These are phyloP conservation scores for Coprinopsis cinerea DNA, from an alignment of 768 basidiomycete genomes.

Conservation along the genomic window DNA sequence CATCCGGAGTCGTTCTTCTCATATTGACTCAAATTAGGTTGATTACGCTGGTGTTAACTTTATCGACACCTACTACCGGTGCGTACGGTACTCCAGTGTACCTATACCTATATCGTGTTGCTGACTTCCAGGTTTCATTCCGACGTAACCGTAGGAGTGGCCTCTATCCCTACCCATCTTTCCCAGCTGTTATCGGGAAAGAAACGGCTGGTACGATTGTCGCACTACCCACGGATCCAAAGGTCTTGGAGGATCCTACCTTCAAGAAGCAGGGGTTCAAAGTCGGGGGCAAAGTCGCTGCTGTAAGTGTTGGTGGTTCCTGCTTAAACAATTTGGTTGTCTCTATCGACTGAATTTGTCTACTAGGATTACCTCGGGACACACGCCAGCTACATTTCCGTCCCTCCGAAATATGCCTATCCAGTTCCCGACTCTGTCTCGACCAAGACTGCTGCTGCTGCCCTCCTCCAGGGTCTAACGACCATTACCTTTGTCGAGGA, in stretches of 20 bases:
- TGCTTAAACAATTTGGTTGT: background rate
- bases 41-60: conserved; percentile 84
- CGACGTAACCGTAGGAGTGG: conserved; percentile 44
- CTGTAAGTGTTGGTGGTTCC: conserved; percentile 36
- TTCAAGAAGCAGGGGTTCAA: conserved; percentile 61
- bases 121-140: background rate
- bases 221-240: conserved; percentile 61
- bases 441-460: conserved; percentile 59
- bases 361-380: conserved; percentile 39
- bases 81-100: conserved; percentile 9
- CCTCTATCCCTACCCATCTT: conserved; percentile 49
- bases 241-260: conserved; percentile 52
- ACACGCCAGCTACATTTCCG: conserved; percentile 69
- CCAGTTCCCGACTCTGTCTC: conserved; percentile 62
- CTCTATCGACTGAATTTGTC: background rate
- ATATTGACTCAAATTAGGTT: conserved; percentile 33
- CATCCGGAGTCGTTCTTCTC: background rate
- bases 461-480: conserved; percentile 72
- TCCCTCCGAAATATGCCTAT: conserved; percentile 55
- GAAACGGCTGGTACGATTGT: conserved; percentile 78
- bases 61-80: conserved; percentile 80
- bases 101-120: background rate
- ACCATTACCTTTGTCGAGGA: conserved; percentile 75
- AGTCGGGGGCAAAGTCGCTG: conserved; percentile 69
- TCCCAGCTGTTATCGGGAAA: conserved; percentile 68